Evolutionary conservation across 352 stramenopile genomes (phyloP).

Genomic region (Pythium folliculosum): DNA sequence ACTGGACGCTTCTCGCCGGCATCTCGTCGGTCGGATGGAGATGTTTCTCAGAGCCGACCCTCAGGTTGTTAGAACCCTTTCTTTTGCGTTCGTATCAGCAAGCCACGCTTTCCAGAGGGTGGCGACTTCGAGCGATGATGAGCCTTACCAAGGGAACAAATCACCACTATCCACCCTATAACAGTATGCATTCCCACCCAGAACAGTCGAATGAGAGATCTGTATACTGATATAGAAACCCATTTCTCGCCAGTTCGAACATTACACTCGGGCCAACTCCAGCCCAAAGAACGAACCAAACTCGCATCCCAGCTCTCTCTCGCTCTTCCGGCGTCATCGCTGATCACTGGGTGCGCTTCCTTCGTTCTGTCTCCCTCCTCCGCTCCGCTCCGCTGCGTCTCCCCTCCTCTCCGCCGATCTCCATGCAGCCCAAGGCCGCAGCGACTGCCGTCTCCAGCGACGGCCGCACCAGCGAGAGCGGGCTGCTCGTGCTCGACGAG

Average conservation of each 20-base stretch:
- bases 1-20: not conserved
- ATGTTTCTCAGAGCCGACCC: not conserved
- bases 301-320: too few relatives aligned
- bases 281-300: too few relatives aligned
- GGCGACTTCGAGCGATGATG: not conserved
- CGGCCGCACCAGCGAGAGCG: constrained; percentile 10
- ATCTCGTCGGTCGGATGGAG: not conserved
- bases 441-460: not conserved
- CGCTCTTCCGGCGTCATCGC: not conserved
- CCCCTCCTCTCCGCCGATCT: not conserved
- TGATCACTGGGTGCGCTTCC: not conserved
- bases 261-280: too few relatives aligned
- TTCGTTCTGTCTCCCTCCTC: too few relatives aligned
- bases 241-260: too few relatives aligned
- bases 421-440: not conserved
- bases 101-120: not conserved
- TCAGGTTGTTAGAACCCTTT: not conserved
- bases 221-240: too few relatives aligned
- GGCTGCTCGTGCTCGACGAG: constrained; percentile 27
- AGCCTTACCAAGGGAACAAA: not conserved
- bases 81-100: not conserved
- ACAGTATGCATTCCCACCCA: not conserved
- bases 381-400: not conserved
- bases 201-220: too few relatives aligned
- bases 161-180: not conserved